A percentile compares a stretch with the other conserved stretches of the same genome.
These are phyloP conservation scores for Tieghemiomyces parasiticus DNA, from an alignment of 192 early-diverging fungal species.

Conservation along the genomic window DNA sequence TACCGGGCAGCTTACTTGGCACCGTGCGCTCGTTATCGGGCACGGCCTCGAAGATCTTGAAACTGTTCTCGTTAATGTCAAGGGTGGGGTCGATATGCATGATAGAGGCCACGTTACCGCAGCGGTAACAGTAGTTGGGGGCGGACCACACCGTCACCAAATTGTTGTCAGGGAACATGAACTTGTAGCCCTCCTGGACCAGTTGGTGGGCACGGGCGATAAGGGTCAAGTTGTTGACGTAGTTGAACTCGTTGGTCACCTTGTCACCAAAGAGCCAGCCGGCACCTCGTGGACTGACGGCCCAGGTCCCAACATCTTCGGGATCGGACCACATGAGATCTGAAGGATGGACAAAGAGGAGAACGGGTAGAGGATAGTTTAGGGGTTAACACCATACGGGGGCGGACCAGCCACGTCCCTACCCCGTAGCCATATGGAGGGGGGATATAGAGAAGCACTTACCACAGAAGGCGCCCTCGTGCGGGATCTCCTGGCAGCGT, in stretches of 20 bases:
- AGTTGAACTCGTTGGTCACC: constrained; percentile 91
- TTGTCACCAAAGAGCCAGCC: constrained; percentile 94
- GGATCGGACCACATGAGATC: constrained; percentile 97
- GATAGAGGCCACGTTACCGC: constrained; percentile 92
- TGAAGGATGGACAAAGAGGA: constrained; percentile 9
- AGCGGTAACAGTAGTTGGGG: constrained; percentile 96
- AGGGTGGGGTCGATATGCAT: constrained; percentile 44
- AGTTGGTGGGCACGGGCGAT: constrained; percentile 95
- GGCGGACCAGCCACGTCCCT: too few species aligned
- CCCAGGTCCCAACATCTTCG: constrained; percentile 87
- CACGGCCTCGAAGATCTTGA: constrained; percentile 95
- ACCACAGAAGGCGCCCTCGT: constrained; percentile 89
- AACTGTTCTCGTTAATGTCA: constrained; percentile 66
- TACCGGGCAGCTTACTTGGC: constrained; percentile 28
- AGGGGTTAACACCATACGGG: constrained; percentile 20
- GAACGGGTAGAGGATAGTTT: not conserved
- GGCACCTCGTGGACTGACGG: constrained; percentile 46
- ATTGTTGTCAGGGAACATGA: constrained; percentile 84
- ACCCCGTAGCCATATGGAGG: too few species aligned
- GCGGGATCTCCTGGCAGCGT: constrained; percentile 86
- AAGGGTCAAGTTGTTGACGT: constrained; percentile 76
- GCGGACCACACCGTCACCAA: constrained; percentile 95
- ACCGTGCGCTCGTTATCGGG: constrained; percentile 72
- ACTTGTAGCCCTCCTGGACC: constrained; percentile 96
- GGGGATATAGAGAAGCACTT: too few species aligned